Conservation (phyloP, 768 basidiomycete species). For the Pleurotus giganteus region DNA sequence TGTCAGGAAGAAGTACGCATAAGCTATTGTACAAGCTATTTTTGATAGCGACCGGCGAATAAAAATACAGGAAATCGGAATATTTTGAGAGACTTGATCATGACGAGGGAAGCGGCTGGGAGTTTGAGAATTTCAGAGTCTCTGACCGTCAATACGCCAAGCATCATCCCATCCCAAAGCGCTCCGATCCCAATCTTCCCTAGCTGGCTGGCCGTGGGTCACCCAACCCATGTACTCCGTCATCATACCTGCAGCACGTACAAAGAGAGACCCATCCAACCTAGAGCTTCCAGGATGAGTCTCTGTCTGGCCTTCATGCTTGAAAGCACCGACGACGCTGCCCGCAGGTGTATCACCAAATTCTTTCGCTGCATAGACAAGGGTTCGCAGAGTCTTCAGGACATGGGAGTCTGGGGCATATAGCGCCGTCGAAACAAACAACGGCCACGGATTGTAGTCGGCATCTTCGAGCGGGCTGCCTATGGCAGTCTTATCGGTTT, state of each 20-base stretch:
- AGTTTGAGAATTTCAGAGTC: no score
- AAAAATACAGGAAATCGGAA: no score
- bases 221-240: conserved; percentile 59
- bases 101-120: neutral
- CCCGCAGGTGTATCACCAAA: conserved; percentile 43
- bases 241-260: conserved; percentile 54
- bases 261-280: conserved; percentile 57
- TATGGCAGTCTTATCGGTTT: conserved; percentile 21
- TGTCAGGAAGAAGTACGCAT: no score
- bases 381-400: conserved; percentile 45
- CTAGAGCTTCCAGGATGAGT: conserved; percentile 40
- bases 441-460: conserved; percentile 52
- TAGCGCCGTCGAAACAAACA: conserved; percentile 40
- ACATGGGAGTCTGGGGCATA: conserved; percentile 54
- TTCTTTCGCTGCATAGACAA: conserved; percentile 44
- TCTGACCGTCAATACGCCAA: conserved; percentile 29
- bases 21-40: neutral
- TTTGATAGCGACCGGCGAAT: neutral
- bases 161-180: conserved; percentile 62
- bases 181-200: conserved; percentile 50
- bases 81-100: no score
- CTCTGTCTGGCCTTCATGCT: conserved; percentile 32
- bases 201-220: conserved; percentile 44
- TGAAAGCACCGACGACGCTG: conserved; percentile 41
- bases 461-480: conserved; percentile 34